Conservation (phyloP, 2,329 filamentous ascomycete species). For the Pseudogymnoascus sp. region DNA sequence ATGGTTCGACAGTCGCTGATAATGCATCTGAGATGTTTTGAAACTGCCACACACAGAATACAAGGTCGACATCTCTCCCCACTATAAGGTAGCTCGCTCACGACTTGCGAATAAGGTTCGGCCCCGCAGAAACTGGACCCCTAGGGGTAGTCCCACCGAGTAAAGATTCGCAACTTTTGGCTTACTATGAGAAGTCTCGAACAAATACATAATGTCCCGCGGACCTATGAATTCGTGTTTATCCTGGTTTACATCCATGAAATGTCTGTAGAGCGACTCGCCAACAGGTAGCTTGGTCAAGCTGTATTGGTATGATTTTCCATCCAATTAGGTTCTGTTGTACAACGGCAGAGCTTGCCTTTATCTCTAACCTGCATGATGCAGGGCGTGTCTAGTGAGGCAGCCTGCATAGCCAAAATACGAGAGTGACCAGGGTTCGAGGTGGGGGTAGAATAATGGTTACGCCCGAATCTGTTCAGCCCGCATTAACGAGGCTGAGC, state of each 20-base stretch:
- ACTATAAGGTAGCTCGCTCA: not conserved
- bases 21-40: not conserved
- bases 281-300: not conserved
- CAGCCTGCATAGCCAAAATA: not conserved
- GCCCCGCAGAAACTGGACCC: not conserved
- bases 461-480: not conserved
- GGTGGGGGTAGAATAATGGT: not conserved
- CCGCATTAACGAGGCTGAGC: not conserved
- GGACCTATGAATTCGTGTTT: not conserved
- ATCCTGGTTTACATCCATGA: not conserved
- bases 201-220: not conserved
- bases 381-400: not conserved
- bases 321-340: not conserved
- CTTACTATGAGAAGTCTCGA: not conserved
- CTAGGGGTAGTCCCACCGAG: not conserved
- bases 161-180: not conserved
- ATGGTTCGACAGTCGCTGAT: not conserved
- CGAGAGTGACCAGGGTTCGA: not conserved
- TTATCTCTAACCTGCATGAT: not conserved
- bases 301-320: not conserved
- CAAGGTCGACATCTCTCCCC: not conserved
- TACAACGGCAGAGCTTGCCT: not conserved
- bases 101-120: not conserved
- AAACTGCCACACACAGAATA: not conserved
- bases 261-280: not conserved